Evolutionary conservation across 129 eudicot genomes (phyloP).

Genomic region (Cynara cardunculus): DNA sequence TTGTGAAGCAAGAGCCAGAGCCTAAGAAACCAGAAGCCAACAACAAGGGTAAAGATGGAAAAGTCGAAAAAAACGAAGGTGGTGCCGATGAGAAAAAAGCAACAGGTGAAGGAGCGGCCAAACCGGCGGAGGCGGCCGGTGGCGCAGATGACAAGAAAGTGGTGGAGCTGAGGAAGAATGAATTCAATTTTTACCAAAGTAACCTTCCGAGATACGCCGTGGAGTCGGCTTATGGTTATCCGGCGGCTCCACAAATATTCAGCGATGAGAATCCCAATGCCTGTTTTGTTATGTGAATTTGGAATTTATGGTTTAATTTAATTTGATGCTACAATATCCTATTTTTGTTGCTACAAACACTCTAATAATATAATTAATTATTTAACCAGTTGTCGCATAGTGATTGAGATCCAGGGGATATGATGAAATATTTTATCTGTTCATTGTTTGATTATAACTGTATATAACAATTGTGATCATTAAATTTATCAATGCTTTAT

Average conservation of each 20-base stretch:
- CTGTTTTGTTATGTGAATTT: constrained; percentile 60
- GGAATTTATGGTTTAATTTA: neutral
- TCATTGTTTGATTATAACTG: too few species aligned
- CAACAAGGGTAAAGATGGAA: constrained; percentile 23
- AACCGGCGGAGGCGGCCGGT: constrained; percentile 13
- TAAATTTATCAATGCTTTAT: too few species aligned
- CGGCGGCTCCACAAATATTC: constrained; percentile 61
- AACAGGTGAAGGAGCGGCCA: constrained; percentile 25
- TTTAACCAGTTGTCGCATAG: too few species aligned
- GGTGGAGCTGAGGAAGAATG: constrained; percentile 58
- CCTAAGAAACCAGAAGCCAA: constrained; percentile 32
- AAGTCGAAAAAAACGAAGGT: constrained; percentile 18
- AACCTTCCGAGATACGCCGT: constrained; percentile 39
- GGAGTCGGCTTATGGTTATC: constrained; percentile 36
- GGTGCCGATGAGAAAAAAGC: constrained; percentile 2
- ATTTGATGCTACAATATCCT: neutral
- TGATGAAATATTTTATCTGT: too few species aligned
- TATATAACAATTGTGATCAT: too few species aligned
- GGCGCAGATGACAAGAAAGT: constrained; percentile 12
- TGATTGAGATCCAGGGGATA: too few species aligned
- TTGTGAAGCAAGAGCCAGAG: constrained; percentile 49
- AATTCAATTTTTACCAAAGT: constrained; percentile 34
- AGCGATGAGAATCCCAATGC: constrained; percentile 89
- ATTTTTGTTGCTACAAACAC: neutral
- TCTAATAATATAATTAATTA: neutral